Evolutionary conservation across 352 stramenopile genomes (phyloP), one percentile per base, ranked within the genome.

Genomic region (Thalassiosira sp.): DNA sequence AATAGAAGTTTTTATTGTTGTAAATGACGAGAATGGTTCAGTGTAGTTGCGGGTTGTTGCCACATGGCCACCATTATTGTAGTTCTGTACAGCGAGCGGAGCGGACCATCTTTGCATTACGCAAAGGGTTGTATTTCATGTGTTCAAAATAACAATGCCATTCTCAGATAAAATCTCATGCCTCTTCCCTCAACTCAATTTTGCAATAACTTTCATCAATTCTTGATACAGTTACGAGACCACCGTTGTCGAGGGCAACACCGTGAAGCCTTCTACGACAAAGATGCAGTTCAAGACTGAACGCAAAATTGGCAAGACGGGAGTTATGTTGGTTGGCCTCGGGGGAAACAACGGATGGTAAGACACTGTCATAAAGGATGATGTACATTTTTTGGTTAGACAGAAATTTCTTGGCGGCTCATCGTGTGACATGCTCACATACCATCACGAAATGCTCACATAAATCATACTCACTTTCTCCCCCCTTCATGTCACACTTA

Each of bases 311-410:
- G 95, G 95, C 43, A 96, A 95, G 83, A 79, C 90, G 11, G 91
- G 97, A 46, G 91, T 98, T 54, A 99, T 99, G 96, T 96, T 99
- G 72, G 94, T 99, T 72, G 97, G 97, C 61, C 90, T 98, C 20
- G 97, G 97, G 49, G 97, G 97, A 58, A 99, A 99, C 93, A 99
- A 99, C 89, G 97, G 97, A 72, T 83, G 71, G 84, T 90, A 79
- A 68, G 84, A 77, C 11, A 16, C 6, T 64, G 8, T 20, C 25
- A 18, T 3, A 22, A 6, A 6, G 5, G 13, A 46, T 46, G 25
- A 42, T 60, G 6, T 16, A 43, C 3, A 20, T 43, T 43, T 61
- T 43, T 18, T 40, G 56, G 27, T 40, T 53, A 7, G 22, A 18
- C 16, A 52, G 20, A 52, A 8, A 52, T 22, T n/a, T n/a, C n/a